A percentile compares a stretch with the other conserved stretches of the same genome.
Evolutionary conservation across 805 yeast species (phyloP).

Genomic region (Zygoascus flipseniorum): DNA sequence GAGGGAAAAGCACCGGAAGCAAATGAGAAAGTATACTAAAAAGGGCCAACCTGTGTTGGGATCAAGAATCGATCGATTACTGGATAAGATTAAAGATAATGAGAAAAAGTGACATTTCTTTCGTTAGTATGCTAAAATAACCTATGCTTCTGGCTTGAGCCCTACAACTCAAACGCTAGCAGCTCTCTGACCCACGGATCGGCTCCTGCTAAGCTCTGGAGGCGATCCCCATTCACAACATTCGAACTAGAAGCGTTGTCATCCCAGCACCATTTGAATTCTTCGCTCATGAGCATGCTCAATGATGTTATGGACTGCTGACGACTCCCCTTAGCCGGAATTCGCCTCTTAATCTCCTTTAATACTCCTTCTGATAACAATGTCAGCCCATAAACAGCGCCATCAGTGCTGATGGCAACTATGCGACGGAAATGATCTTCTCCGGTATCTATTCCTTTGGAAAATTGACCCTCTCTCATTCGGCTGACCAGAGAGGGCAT

Average conservation of each 20-base stretch:
- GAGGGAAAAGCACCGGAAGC: slow-evolving; percentile 39
- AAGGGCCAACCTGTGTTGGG: slow-evolving; percentile 89
- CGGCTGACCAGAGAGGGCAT: not conserved
- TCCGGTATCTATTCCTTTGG: not conserved
- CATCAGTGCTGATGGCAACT: not conserved
- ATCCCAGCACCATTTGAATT: not conserved
- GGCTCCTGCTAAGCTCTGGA: not conserved
- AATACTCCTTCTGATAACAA: not conserved
- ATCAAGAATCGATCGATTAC: slow-evolving; percentile 68
- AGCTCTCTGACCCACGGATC: not conserved
- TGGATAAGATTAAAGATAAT: slow-evolving; percentile 58
- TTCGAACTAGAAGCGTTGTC: not conserved
- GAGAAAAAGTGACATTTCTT: not conserved
- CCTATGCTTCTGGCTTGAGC: not conserved
- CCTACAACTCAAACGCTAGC: not conserved
- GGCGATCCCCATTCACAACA: not conserved
- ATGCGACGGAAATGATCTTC: not conserved
- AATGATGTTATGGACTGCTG: not conserved
- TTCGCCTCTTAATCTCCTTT: not conserved
- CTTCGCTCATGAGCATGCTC: not conserved
- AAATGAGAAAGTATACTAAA: slow-evolving; percentile 47
- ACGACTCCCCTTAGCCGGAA: not conserved
- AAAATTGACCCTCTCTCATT: not conserved
- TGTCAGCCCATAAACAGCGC: slow-evolving; percentile 1
- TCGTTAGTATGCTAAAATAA: not conserved